Conservation (phyloP, 2,329 filamentous ascomycete species). For the Cladorrhinum sp. region DNA sequence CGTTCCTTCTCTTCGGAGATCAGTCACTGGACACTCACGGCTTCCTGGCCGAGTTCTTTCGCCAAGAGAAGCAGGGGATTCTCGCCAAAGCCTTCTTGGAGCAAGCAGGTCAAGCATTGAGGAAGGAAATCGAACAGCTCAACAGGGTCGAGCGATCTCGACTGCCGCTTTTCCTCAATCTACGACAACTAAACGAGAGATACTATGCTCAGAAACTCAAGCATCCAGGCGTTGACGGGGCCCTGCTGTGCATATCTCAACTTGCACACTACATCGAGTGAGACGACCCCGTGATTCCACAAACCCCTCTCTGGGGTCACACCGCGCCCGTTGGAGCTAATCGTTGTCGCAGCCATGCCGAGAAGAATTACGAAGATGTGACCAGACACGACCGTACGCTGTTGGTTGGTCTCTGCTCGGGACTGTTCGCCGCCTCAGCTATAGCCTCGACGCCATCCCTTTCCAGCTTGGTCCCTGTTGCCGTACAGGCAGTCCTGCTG, state of each 20-base stretch:
- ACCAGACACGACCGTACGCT: conserved; percentile 48
- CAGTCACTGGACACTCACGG: conserved; percentile 66
- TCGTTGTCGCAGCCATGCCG: conserved; percentile 41
- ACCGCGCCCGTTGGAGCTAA: conserved; percentile 12
- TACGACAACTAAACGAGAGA: conserved; percentile 62
- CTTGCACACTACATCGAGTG: conserved; percentile 68
- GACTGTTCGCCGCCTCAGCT: conserved; percentile 66
- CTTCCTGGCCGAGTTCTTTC: conserved; percentile 56
- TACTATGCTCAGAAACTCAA: conserved; percentile 58
- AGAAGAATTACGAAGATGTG: conserved; percentile 55
- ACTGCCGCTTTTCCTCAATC: conserved; percentile 60
- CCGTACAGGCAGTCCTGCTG: conserved; percentile 61
- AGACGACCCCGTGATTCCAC: conserved; percentile 29
- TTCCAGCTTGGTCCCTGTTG: conserved; percentile 59
- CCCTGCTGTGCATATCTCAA: conserved; percentile 62
- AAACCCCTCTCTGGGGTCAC: background rate
- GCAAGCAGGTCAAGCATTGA: conserved; percentile 54
- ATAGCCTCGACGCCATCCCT: conserved; percentile 62
- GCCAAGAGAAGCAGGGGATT: conserved; percentile 43
- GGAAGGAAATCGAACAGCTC: conserved; percentile 57
- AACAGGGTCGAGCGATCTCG: conserved; percentile 53
- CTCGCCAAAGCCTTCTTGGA: conserved; percentile 62
- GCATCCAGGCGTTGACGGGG: conserved; percentile 62
- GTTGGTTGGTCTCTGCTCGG: conserved; percentile 65
- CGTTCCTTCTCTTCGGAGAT: conserved; percentile 66